Evolutionary conservation across 2,329 filamentous ascomycete genomes (phyloP), one percentile per base, ranked within the genome.

Genomic region (Chaetomium sp.): DNA sequence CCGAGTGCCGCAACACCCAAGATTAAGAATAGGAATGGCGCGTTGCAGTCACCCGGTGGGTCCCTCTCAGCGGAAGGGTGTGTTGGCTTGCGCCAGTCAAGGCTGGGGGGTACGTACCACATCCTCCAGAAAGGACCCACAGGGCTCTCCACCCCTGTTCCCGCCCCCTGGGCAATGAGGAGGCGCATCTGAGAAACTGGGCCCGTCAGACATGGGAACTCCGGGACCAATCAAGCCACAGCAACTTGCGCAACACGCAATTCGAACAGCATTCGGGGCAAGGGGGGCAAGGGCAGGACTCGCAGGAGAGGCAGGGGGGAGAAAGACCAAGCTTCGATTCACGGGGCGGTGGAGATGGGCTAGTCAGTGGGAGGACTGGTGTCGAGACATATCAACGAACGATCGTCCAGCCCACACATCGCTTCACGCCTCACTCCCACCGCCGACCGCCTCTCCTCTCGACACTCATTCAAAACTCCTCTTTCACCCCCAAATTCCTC

Each of bases 11-110:
- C 56, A 54, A 53, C 56, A 57, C 56, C 56, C 12, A 58, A 61
- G 57, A 63, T 72, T 70, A 73, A 75, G 72, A 76, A 76, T 75
- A 76, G 74, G 69, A 27, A 58, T 69, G 69, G 64, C 36, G 68
- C 70, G 71, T 70, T 67, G 68, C 64, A 55, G 59, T 51, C 62
- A 27, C 19, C 19, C 19, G 63, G 61, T 61, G 59, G 53, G 42
- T 6, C 10, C 40, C 40, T 46, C 47, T 44, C 27, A 40, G 10
- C 19, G 11, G 10, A 44, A 54, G 46, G 53, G 38, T 46, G 48
- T 42, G 48, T 33, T 64, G 62, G 62, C 62, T 55, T 62, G 61
- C 59, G 63, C 47, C 58, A 54, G 48, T 33, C 47, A 51, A 34
- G 43, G 44, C 44, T 53, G 38, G 33, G 37, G 12, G 38, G 50